These are phyloP conservation scores for Paramecium sexaurelia DNA, from an alignment of 73 alveolate genomes.

Conservation along the genomic window DNA sequence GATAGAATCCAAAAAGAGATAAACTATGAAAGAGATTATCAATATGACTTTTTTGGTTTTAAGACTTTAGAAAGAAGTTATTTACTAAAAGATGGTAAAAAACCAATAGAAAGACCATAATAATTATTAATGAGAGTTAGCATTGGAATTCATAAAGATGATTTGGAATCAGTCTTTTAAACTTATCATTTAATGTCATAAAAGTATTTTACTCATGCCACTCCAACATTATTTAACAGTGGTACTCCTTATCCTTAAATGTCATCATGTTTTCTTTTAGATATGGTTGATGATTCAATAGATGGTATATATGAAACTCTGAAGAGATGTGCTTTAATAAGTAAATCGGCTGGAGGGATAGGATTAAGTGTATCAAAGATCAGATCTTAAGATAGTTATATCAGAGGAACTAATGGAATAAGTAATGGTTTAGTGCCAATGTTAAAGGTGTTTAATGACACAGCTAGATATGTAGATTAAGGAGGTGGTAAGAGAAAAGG, in stretches of 20 bases:
- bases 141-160: constrained; percentile 86
- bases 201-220: constrained; percentile 92
- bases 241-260: constrained; percentile 95
- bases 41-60: constrained; percentile 95
- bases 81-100: constrained; percentile 78
- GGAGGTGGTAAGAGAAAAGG: constrained; percentile 99
- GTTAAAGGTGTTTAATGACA: constrained; percentile 95
- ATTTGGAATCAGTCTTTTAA: constrained; percentile 78
- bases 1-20: constrained; percentile 83
- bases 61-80: constrained; percentile 95
- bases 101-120: constrained; percentile 89
- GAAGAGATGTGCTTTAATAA: constrained; percentile 88
- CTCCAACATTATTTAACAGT: constrained; percentile 96
- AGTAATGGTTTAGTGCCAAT: constrained; percentile 97
- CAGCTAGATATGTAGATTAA: constrained; percentile 95
- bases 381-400: constrained; percentile 90
- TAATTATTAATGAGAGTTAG: constrained; percentile 90
- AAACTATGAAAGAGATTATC: constrained; percentile 83
- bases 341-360: constrained; percentile 96
- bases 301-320: constrained; percentile 93
- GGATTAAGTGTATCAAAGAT: constrained; percentile 91
- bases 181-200: constrained; percentile 87
- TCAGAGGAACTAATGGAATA: constrained; percentile 95
- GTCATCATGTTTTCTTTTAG: constrained; percentile 87
- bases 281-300: constrained; percentile 90